Percentiles rank a stretch among this genome's conserved stretches.
These are phyloP conservation scores for Clathrus columnatus DNA, from an alignment of 768 basidiomycete genomes.

Conservation along the genomic window DNA sequence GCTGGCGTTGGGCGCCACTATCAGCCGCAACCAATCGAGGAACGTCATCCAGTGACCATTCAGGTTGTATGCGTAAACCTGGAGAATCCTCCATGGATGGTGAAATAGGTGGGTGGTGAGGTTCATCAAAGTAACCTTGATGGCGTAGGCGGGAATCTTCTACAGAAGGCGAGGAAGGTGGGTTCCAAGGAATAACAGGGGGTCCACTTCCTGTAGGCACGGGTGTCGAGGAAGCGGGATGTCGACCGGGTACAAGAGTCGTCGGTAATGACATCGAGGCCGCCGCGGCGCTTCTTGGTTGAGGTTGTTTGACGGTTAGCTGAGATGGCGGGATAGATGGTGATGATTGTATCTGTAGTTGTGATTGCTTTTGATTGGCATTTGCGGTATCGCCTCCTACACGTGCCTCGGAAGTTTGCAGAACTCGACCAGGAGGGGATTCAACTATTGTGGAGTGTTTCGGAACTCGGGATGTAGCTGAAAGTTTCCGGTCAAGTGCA, in stretches of 20 bases:
- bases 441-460: slow-evolving; percentile 95
- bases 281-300: slow-evolving; percentile 6
- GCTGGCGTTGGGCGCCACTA: slow-evolving; percentile 80
- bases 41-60: slow-evolving; percentile 89
- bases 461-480: slow-evolving; percentile 84
- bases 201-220: slow-evolving; percentile 16
- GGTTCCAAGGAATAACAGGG: slow-evolving; percentile 32
- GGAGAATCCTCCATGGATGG: slow-evolving; percentile 46
- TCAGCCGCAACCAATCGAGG: slow-evolving; percentile 89
- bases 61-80: slow-evolving; percentile 41
- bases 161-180: slow-evolving; percentile 29
- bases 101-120: slow-evolving; percentile 56
- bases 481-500: slow-evolving; percentile 90
- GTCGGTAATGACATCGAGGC: not conserved
- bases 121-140: slow-evolving; percentile 84
- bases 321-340: not conserved
- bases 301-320: slow-evolving; percentile 10
- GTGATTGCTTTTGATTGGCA: not conserved
- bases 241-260: not conserved
- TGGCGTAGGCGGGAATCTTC: slow-evolving; percentile 34
- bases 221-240: not conserved
- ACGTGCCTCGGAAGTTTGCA: slow-evolving; percentile 54
- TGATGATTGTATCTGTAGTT: not conserved
- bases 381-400: not conserved
- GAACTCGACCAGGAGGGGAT: slow-evolving; percentile 82